These are phyloP conservation scores for Neurospora sp. DNA, from an alignment of 495 filamentous ascomycete species.

Conservation along the genomic window DNA sequence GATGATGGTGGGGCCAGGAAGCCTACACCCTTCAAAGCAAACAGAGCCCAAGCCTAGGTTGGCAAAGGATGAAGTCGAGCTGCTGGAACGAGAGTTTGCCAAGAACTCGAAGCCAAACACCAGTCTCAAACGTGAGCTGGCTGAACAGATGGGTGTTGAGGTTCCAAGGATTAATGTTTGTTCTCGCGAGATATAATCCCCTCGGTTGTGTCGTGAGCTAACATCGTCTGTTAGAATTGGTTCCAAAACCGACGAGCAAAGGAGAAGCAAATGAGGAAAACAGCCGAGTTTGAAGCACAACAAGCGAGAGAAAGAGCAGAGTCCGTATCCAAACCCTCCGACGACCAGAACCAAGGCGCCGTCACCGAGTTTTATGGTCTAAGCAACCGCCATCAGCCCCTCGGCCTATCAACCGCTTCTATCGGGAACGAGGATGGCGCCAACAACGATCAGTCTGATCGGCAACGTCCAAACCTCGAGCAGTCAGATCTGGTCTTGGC, in stretches of 20 bases:
- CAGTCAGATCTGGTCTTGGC: background rate
- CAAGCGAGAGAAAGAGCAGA: slow-evolving; percentile 42
- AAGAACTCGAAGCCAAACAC: slow-evolving; percentile 71
- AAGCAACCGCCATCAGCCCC: slow-evolving; percentile 21
- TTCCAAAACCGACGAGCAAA: slow-evolving; percentile 84
- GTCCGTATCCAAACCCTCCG: slow-evolving; percentile 27
- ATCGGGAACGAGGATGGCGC: slow-evolving; percentile 20
- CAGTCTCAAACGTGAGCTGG: slow-evolving; percentile 63
- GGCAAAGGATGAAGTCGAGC: slow-evolving; percentile 74
- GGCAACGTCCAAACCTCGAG: slow-evolving; percentile 1
- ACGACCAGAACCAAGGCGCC: slow-evolving; percentile 18
- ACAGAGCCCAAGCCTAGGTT: slow-evolving; percentile 55
- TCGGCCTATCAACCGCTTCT: slow-evolving; percentile 26
- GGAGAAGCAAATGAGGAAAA: slow-evolving; percentile 66
- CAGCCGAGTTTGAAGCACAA: slow-evolving; percentile 53
- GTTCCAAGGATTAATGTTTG: slow-evolving; percentile 67
- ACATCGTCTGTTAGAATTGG: slow-evolving; percentile 58
- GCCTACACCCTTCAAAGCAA: slow-evolving; percentile 24
- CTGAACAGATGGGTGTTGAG: slow-evolving; percentile 61
- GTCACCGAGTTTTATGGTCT: slow-evolving; percentile 21
- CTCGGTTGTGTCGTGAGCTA: slow-evolving; percentile 14
- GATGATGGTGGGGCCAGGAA: slow-evolving; percentile 23
- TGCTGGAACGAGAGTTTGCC: slow-evolving; percentile 63
- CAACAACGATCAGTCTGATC: slow-evolving; percentile 14
- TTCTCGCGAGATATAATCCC: slow-evolving; percentile 9